A percentile compares a stretch with the other conserved stretches of the same genome.
Conservation (phyloP, 2,329 filamentous ascomycete species). For the Cladosporium sp. region DNA sequence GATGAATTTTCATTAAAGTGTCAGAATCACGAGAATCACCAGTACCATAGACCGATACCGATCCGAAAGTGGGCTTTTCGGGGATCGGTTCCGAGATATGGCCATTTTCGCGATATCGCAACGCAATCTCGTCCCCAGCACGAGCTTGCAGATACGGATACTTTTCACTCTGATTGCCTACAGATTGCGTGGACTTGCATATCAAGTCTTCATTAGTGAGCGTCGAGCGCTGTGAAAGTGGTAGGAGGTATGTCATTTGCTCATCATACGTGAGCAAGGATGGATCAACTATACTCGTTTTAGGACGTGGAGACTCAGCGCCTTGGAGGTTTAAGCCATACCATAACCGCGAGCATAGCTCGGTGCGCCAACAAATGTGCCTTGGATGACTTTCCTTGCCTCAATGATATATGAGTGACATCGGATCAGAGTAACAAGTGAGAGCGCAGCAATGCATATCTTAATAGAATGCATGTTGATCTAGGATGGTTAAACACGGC, state of each 20-base stretch:
- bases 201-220: neutral
- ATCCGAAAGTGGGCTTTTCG: constrained; percentile 5
- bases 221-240: neutral
- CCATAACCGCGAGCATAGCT: neutral
- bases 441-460: neutral
- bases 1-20: neutral
- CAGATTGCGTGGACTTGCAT: neutral
- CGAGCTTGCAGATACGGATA: neutral
- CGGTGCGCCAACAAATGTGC: neutral
- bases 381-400: neutral
- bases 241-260: neutral
- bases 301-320: neutral
- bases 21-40: constrained; percentile 3
- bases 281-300: neutral
- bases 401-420: neutral
- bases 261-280: neutral
- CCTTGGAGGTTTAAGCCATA: neutral
- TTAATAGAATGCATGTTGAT: neutral
- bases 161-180: neutral
- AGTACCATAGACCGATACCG: constrained; percentile 3
- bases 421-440: neutral
- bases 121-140: neutral
- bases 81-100: constrained; percentile 5
- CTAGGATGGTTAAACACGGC: neutral
- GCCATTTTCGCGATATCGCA: constrained; percentile 4